Percentiles rank a stretch among this genome's conserved stretches.
These are phyloP conservation scores for Allodekkera sacchari DNA, from an alignment of 805 yeast species.

Conservation along the genomic window DNA sequence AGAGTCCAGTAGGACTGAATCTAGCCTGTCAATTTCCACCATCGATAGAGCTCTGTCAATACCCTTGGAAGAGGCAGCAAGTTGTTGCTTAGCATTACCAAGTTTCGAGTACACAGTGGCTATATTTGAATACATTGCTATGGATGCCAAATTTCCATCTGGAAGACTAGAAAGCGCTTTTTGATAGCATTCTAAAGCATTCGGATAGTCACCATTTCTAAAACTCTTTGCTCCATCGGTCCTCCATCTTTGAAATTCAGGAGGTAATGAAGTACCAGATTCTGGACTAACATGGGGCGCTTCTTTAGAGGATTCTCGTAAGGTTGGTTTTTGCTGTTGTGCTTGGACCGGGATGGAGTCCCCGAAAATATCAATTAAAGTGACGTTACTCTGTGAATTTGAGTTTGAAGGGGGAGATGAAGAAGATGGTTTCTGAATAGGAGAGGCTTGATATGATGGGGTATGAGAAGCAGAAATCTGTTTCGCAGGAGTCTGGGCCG, in stretches of 20 bases:
- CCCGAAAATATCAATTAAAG: not conserved
- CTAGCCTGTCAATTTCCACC: conserved; percentile 15
- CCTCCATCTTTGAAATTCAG: too few relatives aligned
- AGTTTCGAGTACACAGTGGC: conserved; percentile 57
- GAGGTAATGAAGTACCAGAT: not conserved
- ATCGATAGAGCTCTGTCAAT: conserved; percentile 28
- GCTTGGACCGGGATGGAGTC: not conserved
- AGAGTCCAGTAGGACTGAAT: conserved; percentile 29
- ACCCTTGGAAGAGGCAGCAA: conserved; percentile 39
- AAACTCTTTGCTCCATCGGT: conserved; percentile 34
- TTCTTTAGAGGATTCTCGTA: too few relatives aligned
- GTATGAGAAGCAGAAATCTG: conserved; percentile 5
- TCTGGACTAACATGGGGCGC: not conserved
- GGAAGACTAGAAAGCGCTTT: conserved; percentile 47
- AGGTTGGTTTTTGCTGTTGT: not conserved
- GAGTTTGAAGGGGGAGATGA: not conserved
- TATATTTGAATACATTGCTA: conserved; percentile 69
- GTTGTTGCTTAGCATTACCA: conserved; percentile 58
- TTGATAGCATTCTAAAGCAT: conserved; percentile 55
- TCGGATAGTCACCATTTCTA: conserved; percentile 73
- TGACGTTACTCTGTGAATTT: too few relatives aligned
- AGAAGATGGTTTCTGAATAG: conserved; percentile 1
- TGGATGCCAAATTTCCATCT: conserved; percentile 49
- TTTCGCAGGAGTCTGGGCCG: not conserved
- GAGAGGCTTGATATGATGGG: too few relatives aligned